phyloP scores from a whole-genome alignment of 495 filamentous ascomycete species.

The Penicillium alfredii region DNA sequence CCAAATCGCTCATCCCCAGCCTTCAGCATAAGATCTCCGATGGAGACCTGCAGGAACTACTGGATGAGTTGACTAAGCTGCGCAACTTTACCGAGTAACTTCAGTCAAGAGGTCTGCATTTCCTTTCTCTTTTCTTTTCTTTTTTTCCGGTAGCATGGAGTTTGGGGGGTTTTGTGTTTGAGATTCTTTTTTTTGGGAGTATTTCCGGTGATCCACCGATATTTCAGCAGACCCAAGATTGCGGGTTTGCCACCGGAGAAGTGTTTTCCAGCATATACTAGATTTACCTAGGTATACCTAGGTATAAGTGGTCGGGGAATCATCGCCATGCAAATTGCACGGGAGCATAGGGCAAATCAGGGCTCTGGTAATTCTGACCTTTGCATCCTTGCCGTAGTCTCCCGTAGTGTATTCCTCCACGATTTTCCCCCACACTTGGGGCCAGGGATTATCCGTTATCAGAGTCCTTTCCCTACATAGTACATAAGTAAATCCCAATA shows the following conservation, averaged over 20 bases:
- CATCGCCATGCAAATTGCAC: too few species aligned
- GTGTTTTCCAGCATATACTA: slow-evolving; percentile 14
- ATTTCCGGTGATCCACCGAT: neutral
- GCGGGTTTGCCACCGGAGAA: slow-evolving; percentile 11
- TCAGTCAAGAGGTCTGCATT: too few species aligned
- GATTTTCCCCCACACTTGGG: slow-evolving; percentile 6
- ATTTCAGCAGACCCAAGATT: slow-evolving; percentile 3
- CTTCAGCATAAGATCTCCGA: slow-evolving; percentile 82
- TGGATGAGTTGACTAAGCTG: slow-evolving; percentile 85
- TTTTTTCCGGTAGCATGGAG: slow-evolving; percentile 14
- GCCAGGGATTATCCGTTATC: too few species aligned
- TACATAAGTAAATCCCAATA: too few species aligned
- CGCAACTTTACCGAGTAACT: slow-evolving; percentile 50
- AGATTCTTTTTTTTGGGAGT: neutral
- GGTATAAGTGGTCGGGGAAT: too few species aligned
- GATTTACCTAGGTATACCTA: too few species aligned
- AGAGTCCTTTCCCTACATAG: too few species aligned
- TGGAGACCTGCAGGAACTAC: slow-evolving; percentile 74
- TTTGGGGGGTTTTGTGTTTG: slow-evolving; percentile 11
- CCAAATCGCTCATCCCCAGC: slow-evolving; percentile 91
- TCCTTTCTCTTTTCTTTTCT: neutral
- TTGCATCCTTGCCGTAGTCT: too few species aligned
- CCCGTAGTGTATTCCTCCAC: neutral
- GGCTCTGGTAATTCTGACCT: too few species aligned
- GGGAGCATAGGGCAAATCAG: too few species aligned